Evolutionary conservation across 257 asterid genomes (phyloP).

Genomic region (Scutellaria baicalensis): DNA sequence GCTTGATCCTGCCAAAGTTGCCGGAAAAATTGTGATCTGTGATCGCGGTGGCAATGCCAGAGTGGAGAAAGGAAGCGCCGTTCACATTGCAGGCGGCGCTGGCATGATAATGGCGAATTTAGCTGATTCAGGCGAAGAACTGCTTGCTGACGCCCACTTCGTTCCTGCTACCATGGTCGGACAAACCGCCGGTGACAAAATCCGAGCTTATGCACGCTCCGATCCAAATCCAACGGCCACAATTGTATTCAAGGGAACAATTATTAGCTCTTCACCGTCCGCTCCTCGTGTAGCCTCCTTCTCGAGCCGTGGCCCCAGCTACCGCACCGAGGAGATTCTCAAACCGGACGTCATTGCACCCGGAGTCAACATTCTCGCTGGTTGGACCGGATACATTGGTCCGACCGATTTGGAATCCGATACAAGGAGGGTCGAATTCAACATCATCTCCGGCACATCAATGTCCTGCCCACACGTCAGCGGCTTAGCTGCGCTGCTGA

Average conservation of each 20-base stretch:
- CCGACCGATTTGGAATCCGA: conserved; percentile 73
- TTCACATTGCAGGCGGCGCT: conserved; percentile 80
- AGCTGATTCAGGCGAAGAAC: conserved; percentile 86
- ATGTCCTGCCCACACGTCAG: conserved; percentile 98
- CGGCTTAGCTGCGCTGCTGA: conserved; percentile 78
- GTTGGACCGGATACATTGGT: conserved; percentile 72
- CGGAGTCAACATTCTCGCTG: conserved; percentile 88
- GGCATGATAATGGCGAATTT: conserved; percentile 80
- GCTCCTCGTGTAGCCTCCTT: conserved; percentile 90
- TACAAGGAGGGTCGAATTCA: conserved; percentile 69
- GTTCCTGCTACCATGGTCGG: conserved; percentile 92
- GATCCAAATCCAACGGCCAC: conserved; percentile 75
- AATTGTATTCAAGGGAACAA: conserved; percentile 63
- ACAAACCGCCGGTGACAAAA: conserved; percentile 58
- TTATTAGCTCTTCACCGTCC: conserved; percentile 54
- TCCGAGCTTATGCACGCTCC: conserved; percentile 48
- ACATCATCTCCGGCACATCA: conserved; percentile 82
- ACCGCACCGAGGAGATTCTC: conserved; percentile 70
- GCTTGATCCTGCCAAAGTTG: conserved; percentile 49
- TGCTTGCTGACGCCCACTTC: conserved; percentile 85
- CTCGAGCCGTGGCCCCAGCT: conserved; percentile 93
- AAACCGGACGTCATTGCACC: conserved; percentile 95
- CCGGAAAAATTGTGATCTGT: conserved; percentile 81
- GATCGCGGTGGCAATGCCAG: conserved; percentile 95
- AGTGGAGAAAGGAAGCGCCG: conserved; percentile 83